Base-by-base conservation (phyloP, 148 eudicot species). In the Arctostaphylos glauca region DNA sequence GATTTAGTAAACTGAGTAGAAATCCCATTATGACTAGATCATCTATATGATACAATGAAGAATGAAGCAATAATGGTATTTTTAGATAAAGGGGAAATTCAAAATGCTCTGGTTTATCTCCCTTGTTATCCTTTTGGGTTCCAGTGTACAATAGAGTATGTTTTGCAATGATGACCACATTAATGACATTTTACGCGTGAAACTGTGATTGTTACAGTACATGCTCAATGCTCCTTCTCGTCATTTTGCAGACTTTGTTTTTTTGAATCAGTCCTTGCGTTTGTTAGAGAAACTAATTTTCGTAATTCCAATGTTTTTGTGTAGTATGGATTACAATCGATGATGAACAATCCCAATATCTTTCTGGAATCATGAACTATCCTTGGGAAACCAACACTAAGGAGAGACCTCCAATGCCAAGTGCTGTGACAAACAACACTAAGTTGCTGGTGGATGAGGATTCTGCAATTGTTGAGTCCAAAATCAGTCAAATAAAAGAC, bases 401-500 rank as follows among this genome's bases (percentile, higher is more conserved):
- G 15, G 77, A 66, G 66, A 68, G 70, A 72, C 75, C 83, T 14
- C 81, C 83, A 73, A 83, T 80, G 73, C 82, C 89, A 84, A 70
- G 77, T 64, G 62, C 91, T n/a, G 79, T 55, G 13, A 73, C 83
- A 80, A 83, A 53, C 77, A 83, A 53, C 77, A 87, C 87, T 77
- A 85, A 76, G 23, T 43, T 83, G 25, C 95, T 84, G 75, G 73
- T 82, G 75, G 91, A 92, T 81, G 99, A 94, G 90, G 97, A 91
- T 75, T 67, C 86, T 41, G 97, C 89, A 70, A 88, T 94, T 75
- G 66, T 81, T 14, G 99, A 93, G 84, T 96, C 99, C 16, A 94
- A 90, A 90, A 90, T 96, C 58, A 94, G 95, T 86, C 99, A 96
- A 89, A 91, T 96, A 86, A 94, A 86, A 81, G 99, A 96, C 82